Evolutionary conservation across 2,329 filamentous ascomycete genomes (phyloP).

Genomic region (Amauroascus verrucosus): DNA sequence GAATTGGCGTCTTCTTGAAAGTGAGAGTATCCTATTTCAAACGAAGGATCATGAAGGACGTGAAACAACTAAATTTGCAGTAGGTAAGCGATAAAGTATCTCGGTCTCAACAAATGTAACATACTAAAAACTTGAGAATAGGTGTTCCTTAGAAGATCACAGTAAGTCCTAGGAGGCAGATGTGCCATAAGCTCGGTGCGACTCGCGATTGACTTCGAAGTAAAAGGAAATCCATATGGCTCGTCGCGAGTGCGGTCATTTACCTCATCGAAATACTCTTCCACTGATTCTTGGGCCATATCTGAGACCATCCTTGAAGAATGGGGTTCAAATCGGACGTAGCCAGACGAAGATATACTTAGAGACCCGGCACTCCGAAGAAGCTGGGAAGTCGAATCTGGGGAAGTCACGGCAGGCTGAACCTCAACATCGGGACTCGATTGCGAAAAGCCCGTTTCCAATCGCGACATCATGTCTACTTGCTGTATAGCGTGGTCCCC

Average conservation of each 20-base stretch:
- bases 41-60: slow-evolving; percentile 34
- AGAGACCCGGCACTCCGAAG: slow-evolving; percentile 24
- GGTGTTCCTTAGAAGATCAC: slow-evolving; percentile 28
- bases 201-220: slow-evolving; percentile 20
- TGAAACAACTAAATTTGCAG: slow-evolving; percentile 27
- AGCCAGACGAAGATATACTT: slow-evolving; percentile 26
- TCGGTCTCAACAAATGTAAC: slow-evolving; percentile 8
- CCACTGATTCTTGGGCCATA: slow-evolving; percentile 21
- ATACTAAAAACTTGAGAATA: slow-evolving; percentile 32
- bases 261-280: slow-evolving; percentile 21
- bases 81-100: neutral
- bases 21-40: slow-evolving; percentile 31
- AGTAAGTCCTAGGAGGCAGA: slow-evolving; percentile 29
- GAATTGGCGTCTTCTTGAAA: slow-evolving; percentile 30
- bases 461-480: slow-evolving; percentile 1
- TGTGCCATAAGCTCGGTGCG: slow-evolving; percentile 25
- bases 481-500: slow-evolving; percentile 17
- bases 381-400: slow-evolving; percentile 19
- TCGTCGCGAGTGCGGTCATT: slow-evolving; percentile 25
- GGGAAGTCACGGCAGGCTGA: slow-evolving; percentile 1
- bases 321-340: slow-evolving; percentile 30
- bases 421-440: slow-evolving; percentile 2
- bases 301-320: slow-evolving; percentile 27
- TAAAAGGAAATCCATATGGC: slow-evolving; percentile 28
- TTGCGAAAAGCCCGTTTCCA: neutral